These are phyloP conservation scores for Clitocybe nebularis DNA, from an alignment of 1,284 basidiomycete species.

Conservation along the genomic window DNA sequence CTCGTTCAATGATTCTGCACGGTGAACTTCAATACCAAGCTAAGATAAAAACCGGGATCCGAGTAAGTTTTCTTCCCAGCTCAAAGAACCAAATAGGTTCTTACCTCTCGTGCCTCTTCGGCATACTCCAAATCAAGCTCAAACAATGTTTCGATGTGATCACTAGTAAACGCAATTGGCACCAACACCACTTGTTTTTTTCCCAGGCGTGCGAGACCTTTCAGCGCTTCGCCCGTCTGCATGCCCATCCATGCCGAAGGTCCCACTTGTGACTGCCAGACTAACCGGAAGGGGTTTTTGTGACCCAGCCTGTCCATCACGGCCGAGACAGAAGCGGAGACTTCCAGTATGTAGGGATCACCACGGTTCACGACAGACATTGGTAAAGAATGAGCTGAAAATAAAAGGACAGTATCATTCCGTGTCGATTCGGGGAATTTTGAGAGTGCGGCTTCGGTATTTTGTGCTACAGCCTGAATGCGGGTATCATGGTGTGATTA, in stretches of 20 bases:
- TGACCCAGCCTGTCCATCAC: constrained; percentile 85
- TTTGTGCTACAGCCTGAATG: constrained; percentile 82
- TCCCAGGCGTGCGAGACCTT: constrained; percentile 87
- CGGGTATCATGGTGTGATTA: background rate
- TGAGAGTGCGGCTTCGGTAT: constrained; percentile 80
- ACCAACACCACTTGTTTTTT: constrained; percentile 87
- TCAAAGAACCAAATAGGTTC: constrained; percentile 22
- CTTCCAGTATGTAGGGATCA: constrained; percentile 95
- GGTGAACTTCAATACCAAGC: constrained; percentile 88
- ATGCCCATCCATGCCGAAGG: constrained; percentile 98
- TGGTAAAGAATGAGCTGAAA: constrained; percentile 97
- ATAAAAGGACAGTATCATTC: constrained; percentile 80
- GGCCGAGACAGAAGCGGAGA: constrained; percentile 88
- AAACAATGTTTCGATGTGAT: constrained; percentile 98
- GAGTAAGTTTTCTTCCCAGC: constrained; percentile 12
- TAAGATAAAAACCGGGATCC: constrained; percentile 30
- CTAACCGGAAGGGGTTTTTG: constrained; percentile 84
- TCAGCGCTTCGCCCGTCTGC: constrained; percentile 90
- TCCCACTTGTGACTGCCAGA: constrained; percentile 98
- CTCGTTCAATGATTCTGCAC: constrained; percentile 95
- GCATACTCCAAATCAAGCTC: constrained; percentile 95
- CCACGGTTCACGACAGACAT: constrained; percentile 98
- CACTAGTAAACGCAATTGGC: constrained; percentile 97
- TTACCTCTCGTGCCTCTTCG: constrained; percentile 86
- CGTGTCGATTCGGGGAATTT: constrained; percentile 75